Evolutionary conservation across 257 asterid species (phyloP), one percentile per base, ranked within the genome.

Genomic region (Nyctanthes arbortristis): DNA sequence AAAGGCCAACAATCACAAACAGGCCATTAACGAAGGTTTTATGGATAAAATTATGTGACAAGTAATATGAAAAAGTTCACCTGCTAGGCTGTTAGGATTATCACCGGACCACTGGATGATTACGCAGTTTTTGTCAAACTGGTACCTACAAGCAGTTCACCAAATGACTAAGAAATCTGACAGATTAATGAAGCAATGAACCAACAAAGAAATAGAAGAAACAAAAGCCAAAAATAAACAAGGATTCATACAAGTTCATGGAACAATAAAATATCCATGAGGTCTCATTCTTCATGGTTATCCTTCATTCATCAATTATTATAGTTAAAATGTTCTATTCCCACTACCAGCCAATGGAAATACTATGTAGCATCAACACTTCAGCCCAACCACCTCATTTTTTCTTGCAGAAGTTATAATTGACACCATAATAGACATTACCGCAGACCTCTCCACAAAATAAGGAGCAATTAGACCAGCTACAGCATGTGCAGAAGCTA

Each of bases 81-180:
- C 99, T 75, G 97, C 99, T 68, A 93, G 80, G 85, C 99, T 93
- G 88, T 93, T 93, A 47, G 99, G 99, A 75, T 93, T 93, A 83
- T 93, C 97, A 56, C 99, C 99, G 65, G 97, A 93, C 97, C 97
- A 93, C 56, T 93, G 94, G 75, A 91, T 77, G 61, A 91, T 67
- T 47, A 86, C 70, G 79, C 97, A 91, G 68, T 82, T 81, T 70
- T 85, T 82, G 84, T 87, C 85, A 58, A 93, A 91, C 34, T 79
- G 75, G 78, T 88, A 90, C 93, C 98, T 93, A 92, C 62, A 79
- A 68, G 57, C 75, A 81, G 81, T 78, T 76, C 30, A 52, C 4
- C 7, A 65, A 49, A 63, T 59, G 63, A 39, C 61, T 59, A 58
- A 73, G 64, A 37, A 39, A 60, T 39, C 16, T n/a, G 2, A 11